phyloP scores from a whole-genome alignment of 495 filamentous ascomycete genomes.

The Annulohypoxylon nitens region DNA sequence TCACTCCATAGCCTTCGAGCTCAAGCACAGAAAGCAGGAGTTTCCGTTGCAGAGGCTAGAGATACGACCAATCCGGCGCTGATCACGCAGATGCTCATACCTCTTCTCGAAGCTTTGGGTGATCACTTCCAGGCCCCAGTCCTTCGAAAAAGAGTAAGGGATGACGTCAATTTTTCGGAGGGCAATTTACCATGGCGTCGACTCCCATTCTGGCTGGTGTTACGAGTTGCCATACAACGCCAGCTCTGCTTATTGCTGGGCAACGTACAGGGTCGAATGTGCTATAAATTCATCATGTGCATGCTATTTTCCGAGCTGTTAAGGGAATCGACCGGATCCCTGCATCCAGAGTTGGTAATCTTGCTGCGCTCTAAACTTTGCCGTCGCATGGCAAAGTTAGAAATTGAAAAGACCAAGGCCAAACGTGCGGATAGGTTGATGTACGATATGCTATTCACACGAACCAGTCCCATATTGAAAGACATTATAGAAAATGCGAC shows the following conservation, averaged over 20 bases:
- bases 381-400: conserved; percentile 72
- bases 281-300: conserved; percentile 71
- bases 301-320: conserved; percentile 60
- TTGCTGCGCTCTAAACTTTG: conserved; percentile 69
- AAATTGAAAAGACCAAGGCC: conserved; percentile 50
- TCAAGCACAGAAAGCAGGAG: conserved; percentile 62
- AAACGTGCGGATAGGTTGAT: background rate
- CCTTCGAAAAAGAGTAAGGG: conserved; percentile 69
- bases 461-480: conserved; percentile 38
- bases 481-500: conserved; percentile 33
- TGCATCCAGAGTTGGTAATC: conserved; percentile 35
- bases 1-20: conserved; percentile 66
- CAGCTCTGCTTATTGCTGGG: conserved; percentile 62
- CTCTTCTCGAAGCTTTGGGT: conserved; percentile 68
- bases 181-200: conserved; percentile 69
- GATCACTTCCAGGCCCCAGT: conserved; percentile 45
- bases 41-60: conserved; percentile 62
- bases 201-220: conserved; percentile 66
- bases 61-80: conserved; percentile 68
- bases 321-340: conserved; percentile 50
- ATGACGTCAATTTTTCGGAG: conserved; percentile 66
- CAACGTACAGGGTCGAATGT: conserved; percentile 58
- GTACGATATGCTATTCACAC: conserved; percentile 34
- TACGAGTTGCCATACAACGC: conserved; percentile 67
- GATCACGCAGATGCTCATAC: conserved; percentile 68